Base-by-base conservation (phyloP, 768 basidiomycete species). In the Pholiota microspora region DNA sequence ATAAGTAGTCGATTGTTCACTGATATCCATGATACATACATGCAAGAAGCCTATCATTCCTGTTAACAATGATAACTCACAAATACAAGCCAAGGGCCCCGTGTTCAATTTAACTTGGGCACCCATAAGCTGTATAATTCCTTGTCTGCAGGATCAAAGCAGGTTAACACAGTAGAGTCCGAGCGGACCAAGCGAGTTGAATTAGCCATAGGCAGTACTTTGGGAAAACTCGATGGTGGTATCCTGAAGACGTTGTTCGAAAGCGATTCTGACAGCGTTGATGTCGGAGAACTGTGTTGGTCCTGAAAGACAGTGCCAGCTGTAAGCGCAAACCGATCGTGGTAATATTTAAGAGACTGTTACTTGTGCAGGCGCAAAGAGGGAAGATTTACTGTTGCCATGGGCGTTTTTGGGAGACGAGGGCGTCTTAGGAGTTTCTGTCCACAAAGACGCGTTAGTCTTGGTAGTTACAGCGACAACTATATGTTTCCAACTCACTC, bases 91-190 rank as follows among this genome's bases (percentile, higher is more conserved):
- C n/a, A n/a, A n/a, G n/a, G n/a, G n/a, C n/a, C n/a, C n/a, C n/a
- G n/a, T n/a, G n/a, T n/a, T n/a, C n/a, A n/a, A n/a, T n/a, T 63
- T 61, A 75, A 55, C 66, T 71, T 77, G 3, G 87, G 85, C 25
- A 76, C 86, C 90, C 91, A 92, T 8, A 92, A 74, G 42, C 84
- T 81, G 61, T 92, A 91, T 18, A 93, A 74, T 60, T 90, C 86
- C 70, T 77, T 84, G 70, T 93, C 91, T 21, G 78, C 74, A 12
- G 82, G 78, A 67, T 92, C 89, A 62, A 93, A 93, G 58, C 82
- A 87, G 29, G 88, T 88, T 52, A 83, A 65, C 36, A 90, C 72
- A 6, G 85, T 71, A 4, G 85, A 80, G 66, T 92, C 89, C 21
- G 82, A 72, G 36, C 86, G 84, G 61, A 90, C 77, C 18, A 69